Evolutionary conservation across 768 basidiomycete species (phyloP).

Genomic region (Mycena epipterygia): DNA sequence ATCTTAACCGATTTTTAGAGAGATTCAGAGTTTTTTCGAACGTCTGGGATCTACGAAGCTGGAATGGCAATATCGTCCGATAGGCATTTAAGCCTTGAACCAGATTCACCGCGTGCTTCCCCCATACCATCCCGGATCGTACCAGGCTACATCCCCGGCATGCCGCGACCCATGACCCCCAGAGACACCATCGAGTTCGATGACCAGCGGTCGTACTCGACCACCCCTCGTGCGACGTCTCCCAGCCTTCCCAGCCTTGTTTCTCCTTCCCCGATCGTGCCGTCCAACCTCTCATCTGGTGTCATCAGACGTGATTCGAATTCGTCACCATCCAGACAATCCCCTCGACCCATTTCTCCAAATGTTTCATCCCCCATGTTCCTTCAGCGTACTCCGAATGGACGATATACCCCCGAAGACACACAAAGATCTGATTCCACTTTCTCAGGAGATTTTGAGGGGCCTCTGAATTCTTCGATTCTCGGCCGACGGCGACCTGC

Average conservation of each 20-base stretch:
- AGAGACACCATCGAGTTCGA: constrained; percentile 78
- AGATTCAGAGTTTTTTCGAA: constrained; percentile 51
- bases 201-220: constrained; percentile 77
- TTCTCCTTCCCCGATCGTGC: constrained; percentile 50
- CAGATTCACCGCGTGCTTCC: constrained; percentile 67
- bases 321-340: constrained; percentile 61
- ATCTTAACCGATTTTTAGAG: constrained; percentile 43
- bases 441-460: constrained; percentile 59
- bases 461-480: constrained; percentile 63
- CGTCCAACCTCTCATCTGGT: constrained; percentile 52
- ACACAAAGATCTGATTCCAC: constrained; percentile 50
- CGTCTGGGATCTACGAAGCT: constrained; percentile 64
- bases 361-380: constrained; percentile 61
- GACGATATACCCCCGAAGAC: constrained; percentile 75
- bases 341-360: constrained; percentile 64
- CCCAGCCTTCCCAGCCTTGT: constrained; percentile 59
- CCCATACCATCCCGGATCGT: constrained; percentile 74
- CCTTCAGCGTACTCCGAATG: constrained; percentile 72
- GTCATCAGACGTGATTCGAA: constrained; percentile 69
- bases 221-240: constrained; percentile 85
- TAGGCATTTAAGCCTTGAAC: constrained; percentile 61
- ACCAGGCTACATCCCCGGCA: constrained; percentile 91
- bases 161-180: constrained; percentile 94
- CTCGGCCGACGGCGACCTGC: constrained; percentile 73
- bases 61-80: constrained; percentile 82